Conservation (phyloP, 2,329 filamentous ascomycete species). For the Sclerotinia borealis region DNA sequence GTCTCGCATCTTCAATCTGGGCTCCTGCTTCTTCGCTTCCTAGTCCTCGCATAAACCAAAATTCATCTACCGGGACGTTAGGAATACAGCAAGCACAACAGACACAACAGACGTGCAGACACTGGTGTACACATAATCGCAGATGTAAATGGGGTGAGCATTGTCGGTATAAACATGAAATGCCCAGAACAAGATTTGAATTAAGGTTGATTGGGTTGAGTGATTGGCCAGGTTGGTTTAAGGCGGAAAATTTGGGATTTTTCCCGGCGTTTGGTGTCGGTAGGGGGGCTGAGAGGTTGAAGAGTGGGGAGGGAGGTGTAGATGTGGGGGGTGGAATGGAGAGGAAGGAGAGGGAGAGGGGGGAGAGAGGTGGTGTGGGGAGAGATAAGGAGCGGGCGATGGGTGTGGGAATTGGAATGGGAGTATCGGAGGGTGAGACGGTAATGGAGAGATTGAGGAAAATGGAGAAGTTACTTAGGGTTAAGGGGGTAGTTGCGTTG, state of each 20-base stretch:
- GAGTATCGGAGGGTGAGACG: neutral
- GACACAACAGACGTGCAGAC: slow-evolving; percentile 35
- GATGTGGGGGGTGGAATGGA: neutral
- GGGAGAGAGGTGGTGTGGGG: neutral
- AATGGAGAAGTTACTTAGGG: slow-evolving; percentile 10
- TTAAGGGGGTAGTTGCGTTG: neutral
- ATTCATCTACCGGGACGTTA: too few relatives aligned
- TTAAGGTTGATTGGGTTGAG: slow-evolving; percentile 39
- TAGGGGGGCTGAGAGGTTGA: neutral
- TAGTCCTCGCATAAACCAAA: neutral
- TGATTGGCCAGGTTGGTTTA: slow-evolving; percentile 41
- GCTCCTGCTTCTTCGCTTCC: neutral
- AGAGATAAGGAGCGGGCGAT: slow-evolving; percentile 6
- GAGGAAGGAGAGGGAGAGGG: slow-evolving; percentile 5
- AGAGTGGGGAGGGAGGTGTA: too few relatives aligned
- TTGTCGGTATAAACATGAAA: slow-evolving; percentile 42
- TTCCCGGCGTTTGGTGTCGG: neutral
- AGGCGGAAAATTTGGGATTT: slow-evolving; percentile 21
- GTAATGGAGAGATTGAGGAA: slow-evolving; percentile 13
- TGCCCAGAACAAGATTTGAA: slow-evolving; percentile 40
- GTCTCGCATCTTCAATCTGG: neutral
- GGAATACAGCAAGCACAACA: neutral
- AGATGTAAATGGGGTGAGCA: slow-evolving; percentile 40
- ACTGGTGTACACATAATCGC: slow-evolving; percentile 43
- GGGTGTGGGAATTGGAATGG: neutral